Base-by-base conservation (phyloP, 345 rosid species). In the Citrus trifoliata region DNA sequence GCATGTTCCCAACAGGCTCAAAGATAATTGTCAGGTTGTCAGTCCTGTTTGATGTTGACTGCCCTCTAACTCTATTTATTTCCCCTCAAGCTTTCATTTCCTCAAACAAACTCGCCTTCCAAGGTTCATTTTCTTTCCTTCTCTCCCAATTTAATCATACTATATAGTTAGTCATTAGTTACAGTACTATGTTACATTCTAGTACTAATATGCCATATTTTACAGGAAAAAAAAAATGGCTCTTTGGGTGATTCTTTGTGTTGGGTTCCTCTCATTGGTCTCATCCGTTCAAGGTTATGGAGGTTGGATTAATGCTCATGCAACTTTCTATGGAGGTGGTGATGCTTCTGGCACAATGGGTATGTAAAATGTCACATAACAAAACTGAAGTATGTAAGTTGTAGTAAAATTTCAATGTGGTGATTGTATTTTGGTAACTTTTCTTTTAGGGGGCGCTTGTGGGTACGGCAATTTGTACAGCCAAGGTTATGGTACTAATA, bases 301-400 rank as follows among this genome's bases (percentile, higher is more conserved):
- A 66, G 87, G 88, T 22, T 92, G 96, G 96, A 85, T 46, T 35
- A 87, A 86, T 76, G 96, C 94, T 77, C 96, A 87, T 81, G 96
- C 96, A 70, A 92, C 96, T 62, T 92, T 92, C 81, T 90, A 90
- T 73, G 96, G 96, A 8, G 93, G 93, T 3, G 92, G 91, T 61
- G 96, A 92, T 82, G 96, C 96, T 76, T 92, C 96, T 42, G 96
- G 96, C n/a, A 92, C 96, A 38, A 92, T 90, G 93, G 96, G 96
- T 90, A 85, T 18, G 83, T 46, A 0, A 71, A 8, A 55, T 3
- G 22, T 53, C 5, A 8, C 35, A 24, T 6, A 27, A 12, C 21
- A 27, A 56, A 25, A 33, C 18, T 32, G 53, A 22, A 33, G 24
- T n/a, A 9, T 4, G 25, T 32, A 22, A 32, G 33, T 19, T 30